phyloP scores from a whole-genome alignment of 2,329 filamentous ascomycete genomes.

The Fusarium haematococcum region DNA sequence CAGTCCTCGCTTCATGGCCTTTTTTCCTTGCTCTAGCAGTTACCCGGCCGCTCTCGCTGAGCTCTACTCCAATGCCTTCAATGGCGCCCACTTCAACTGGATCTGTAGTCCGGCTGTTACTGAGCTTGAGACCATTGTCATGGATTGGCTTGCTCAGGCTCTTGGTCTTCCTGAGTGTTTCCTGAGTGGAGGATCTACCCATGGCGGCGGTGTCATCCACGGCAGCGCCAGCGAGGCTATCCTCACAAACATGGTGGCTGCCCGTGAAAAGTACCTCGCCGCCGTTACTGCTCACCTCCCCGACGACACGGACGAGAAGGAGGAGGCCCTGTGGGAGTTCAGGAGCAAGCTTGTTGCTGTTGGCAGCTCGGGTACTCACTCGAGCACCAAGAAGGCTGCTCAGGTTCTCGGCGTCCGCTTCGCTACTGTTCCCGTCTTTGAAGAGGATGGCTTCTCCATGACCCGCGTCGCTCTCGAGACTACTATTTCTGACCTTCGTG shows the following conservation, averaged over 20 bases:
- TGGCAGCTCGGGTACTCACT: conserved; percentile 83
- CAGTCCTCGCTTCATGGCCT: conserved; percentile 94
- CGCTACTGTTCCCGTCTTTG: conserved; percentile 72
- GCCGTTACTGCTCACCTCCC: conserved; percentile 65
- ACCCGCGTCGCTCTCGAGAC: conserved; percentile 71
- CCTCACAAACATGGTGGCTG: conserved; percentile 87
- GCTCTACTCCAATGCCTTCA: conserved; percentile 91
- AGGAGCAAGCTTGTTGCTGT: conserved; percentile 76
- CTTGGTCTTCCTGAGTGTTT: conserved; percentile 80
- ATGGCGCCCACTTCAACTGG: conserved; percentile 96
- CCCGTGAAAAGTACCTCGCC: conserved; percentile 81
- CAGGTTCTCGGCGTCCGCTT: conserved; percentile 88
- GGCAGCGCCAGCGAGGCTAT: conserved; percentile 90
- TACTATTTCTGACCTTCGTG: conserved; percentile 73
- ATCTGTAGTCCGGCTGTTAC: conserved; percentile 92
- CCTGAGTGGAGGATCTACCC: conserved; percentile 75
- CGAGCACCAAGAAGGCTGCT: conserved; percentile 87
- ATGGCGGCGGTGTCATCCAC: conserved; percentile 92
- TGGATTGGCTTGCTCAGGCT: conserved; percentile 90
- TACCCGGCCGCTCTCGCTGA: conserved; percentile 91
- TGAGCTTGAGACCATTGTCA: conserved; percentile 90
- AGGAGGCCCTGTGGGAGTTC: conserved; percentile 73
- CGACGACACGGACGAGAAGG: conserved; percentile 71
- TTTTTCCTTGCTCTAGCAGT: conserved; percentile 86
- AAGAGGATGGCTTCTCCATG: conserved; percentile 76